phyloP scores from a whole-genome alignment of 768 basidiomycete species.

The Termitomyces sp. region DNA sequence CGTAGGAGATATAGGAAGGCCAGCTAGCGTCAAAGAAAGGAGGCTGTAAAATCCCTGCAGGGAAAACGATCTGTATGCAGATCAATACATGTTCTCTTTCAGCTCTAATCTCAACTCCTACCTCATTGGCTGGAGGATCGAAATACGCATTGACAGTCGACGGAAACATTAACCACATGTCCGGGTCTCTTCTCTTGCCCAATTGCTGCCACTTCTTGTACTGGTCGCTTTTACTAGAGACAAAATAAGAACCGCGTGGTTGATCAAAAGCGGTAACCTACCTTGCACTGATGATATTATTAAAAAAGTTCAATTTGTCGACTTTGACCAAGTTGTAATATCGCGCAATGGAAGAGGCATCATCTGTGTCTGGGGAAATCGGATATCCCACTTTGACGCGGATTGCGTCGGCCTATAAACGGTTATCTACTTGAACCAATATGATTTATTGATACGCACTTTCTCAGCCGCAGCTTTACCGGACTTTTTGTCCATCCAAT shows the following conservation, averaged over 20 bases:
- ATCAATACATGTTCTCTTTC: neutral
- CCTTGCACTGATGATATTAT: conserved; percentile 70
- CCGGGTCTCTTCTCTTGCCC: conserved; percentile 59
- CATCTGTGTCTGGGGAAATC: conserved; percentile 72
- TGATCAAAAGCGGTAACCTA: conserved; percentile 13
- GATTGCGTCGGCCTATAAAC: conserved; percentile 64
- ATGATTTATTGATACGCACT: conserved; percentile 29
- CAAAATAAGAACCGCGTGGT: neutral
- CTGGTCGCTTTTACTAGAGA: conserved; percentile 47
- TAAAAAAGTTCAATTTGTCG: conserved; percentile 69
- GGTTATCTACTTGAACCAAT: conserved; percentile 1
- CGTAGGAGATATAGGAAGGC: conserved; percentile 89
- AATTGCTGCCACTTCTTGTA: conserved; percentile 71
- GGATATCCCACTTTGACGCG: conserved; percentile 94
- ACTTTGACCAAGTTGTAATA: conserved; percentile 76
- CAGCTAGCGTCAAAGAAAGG: conserved; percentile 86
- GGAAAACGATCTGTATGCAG: conserved; percentile 74
- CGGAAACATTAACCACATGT: conserved; percentile 86
- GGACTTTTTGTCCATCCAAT: conserved; percentile 91
- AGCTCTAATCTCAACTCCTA: conserved; percentile 19
- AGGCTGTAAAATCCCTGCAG: conserved; percentile 90
- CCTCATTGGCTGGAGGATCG: conserved; percentile 84
- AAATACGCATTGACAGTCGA: conserved; percentile 87
- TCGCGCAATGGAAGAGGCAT: conserved; percentile 57
- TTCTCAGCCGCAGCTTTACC: conserved; percentile 81